A percentile compares a stretch with the other conserved stretches of the same genome.
These are phyloP conservation scores for Leptodermis oblonga DNA, from an alignment of 257 asterid species.

Conservation along the genomic window DNA sequence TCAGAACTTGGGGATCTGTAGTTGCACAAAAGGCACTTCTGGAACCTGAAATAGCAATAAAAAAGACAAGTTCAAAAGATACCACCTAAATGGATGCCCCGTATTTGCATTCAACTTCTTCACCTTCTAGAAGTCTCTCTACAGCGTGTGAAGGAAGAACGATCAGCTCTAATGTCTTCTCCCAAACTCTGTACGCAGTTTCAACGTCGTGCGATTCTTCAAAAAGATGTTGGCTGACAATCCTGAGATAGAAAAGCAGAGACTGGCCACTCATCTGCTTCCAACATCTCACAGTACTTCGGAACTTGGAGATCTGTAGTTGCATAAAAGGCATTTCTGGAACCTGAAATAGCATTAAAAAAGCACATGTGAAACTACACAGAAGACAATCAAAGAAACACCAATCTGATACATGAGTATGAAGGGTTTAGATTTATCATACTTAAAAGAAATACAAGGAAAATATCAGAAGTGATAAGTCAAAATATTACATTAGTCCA, in stretches of 20 bases:
- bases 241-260: conserved; percentile 86
- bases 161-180: conserved; percentile 74
- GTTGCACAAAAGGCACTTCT: conserved; percentile 94
- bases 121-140: conserved; percentile 80
- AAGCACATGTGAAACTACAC: not conserved
- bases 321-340: conserved; percentile 88
- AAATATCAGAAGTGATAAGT: not conserved
- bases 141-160: conserved; percentile 88
- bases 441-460: not conserved
- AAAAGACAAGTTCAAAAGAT: conserved; percentile 9
- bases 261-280: conserved; percentile 93
- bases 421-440: not conserved
- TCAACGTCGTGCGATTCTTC: conserved; percentile 82
- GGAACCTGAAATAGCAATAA: conserved; percentile 57
- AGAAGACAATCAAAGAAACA: conserved; percentile 1
- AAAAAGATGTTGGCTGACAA: conserved; percentile 82
- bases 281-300: conserved; percentile 74
- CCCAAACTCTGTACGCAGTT: conserved; percentile 74
- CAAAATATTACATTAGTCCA: not conserved
- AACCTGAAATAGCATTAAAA: conserved; percentile 51
- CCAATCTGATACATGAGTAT: not conserved
- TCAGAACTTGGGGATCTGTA: conserved; percentile 84
- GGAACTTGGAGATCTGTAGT: conserved; percentile 91
- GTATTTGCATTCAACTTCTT: conserved; percentile 53
- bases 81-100: conserved; percentile 20